A percentile compares a stretch with the other conserved stretches of the same genome.
These are phyloP conservation scores for Cystofilobasidium macerans DNA, from an alignment of 768 basidiomycete species.

Conservation along the genomic window DNA sequence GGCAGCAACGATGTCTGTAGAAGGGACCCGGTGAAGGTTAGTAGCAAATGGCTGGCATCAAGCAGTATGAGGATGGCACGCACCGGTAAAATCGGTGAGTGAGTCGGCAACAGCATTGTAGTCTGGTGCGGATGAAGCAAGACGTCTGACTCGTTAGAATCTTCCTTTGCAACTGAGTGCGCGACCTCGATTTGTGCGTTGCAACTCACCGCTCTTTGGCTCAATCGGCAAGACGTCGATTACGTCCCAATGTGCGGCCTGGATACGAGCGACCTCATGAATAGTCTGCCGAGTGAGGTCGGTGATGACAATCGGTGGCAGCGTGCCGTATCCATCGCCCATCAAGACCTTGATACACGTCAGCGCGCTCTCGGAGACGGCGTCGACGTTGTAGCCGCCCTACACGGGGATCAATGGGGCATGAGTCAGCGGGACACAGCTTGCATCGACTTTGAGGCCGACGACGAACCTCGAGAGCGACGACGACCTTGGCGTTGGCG, in stretches of 20 bases:
- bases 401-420: constrained; percentile 36
- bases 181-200: no score
- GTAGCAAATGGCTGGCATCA: constrained; percentile 9
- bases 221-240: constrained; percentile 72
- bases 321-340: constrained; percentile 68
- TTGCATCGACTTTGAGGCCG: no score
- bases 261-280: constrained; percentile 63
- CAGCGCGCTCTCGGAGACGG: constrained; percentile 73
- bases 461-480: constrained; percentile 70
- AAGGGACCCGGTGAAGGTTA: constrained; percentile 53
- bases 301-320: constrained; percentile 33
- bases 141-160: no score
- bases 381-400: constrained; percentile 91
- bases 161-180: not conserved
- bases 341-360: constrained; percentile 81
- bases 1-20: not conserved
- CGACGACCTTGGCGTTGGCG: constrained; percentile 77
- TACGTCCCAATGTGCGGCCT: constrained; percentile 83
- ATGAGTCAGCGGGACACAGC: not conserved
- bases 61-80: not conserved
- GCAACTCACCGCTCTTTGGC: constrained; percentile 57
- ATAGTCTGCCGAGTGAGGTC: constrained; percentile 53
- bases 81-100: constrained; percentile 23
- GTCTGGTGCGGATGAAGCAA: not conserved
- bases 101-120: not conserved